A percentile compares a stretch with the other conserved stretches of the same genome.
These are phyloP conservation scores for Dictyostelium brefeldianum DNA, from an alignment of 78 protist genomes.

Conservation along the genomic window DNA sequence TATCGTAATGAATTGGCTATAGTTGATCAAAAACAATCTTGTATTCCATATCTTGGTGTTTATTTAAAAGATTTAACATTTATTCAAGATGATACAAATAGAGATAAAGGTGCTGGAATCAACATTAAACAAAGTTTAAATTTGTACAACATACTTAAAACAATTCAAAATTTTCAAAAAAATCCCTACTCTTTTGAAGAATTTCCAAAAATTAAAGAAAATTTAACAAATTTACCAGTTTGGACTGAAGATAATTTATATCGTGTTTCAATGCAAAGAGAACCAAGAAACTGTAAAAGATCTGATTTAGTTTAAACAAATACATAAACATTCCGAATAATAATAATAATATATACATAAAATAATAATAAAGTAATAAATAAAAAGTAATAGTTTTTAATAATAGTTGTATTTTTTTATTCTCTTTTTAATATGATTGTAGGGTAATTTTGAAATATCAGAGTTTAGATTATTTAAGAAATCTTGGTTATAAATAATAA, in stretches of 20 bases:
- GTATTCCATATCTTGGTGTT: slow-evolving; percentile 77
- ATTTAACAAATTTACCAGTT: slow-evolving; percentile 21
- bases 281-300: slow-evolving; percentile 66
- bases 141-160: slow-evolving; percentile 41
- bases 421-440: no score
- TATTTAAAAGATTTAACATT: slow-evolving; percentile 76
- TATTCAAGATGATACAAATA: slow-evolving; percentile 52
- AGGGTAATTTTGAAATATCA: no score
- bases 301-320: slow-evolving; percentile 25
- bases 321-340: neutral
- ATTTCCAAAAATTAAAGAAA: slow-evolving; percentile 26
- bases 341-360: no score
- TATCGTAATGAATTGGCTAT: slow-evolving; percentile 38
- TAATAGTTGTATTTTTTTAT: no score
- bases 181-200: slow-evolving; percentile 62
- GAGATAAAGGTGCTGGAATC: slow-evolving; percentile 16
- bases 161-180: slow-evolving; percentile 60
- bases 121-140: slow-evolving; percentile 61
- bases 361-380: no score
- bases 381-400: no score
- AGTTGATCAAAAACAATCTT: slow-evolving; percentile 52
- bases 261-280: slow-evolving; percentile 45
- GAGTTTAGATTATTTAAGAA: no score
- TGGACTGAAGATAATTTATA: slow-evolving; percentile 59
- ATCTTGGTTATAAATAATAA: no score